These are phyloP conservation scores for Prunus yedoensis DNA, from an alignment of 331 rosid species.

Conservation along the genomic window DNA sequence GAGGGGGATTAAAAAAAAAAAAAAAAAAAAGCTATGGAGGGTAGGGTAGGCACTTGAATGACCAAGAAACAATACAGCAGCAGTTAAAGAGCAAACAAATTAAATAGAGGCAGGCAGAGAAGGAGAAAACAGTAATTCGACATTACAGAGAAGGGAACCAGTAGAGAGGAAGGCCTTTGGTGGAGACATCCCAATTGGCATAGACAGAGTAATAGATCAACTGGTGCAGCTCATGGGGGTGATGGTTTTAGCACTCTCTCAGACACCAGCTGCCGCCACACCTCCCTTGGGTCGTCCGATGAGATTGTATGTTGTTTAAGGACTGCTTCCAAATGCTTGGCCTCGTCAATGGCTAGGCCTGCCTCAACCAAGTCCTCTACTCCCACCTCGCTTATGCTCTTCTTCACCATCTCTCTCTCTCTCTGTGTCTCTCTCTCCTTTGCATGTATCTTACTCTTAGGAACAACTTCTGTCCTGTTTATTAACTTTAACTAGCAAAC, in stretches of 20 bases:
- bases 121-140: not conserved
- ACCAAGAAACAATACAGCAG: not conserved
- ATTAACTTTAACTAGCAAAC: no score
- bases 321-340: constrained; percentile 29
- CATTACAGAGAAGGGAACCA: constrained; percentile 79
- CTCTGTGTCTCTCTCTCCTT: no score
- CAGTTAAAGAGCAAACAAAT: not conserved
- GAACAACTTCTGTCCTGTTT: no score
- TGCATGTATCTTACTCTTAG: no score
- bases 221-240: constrained; percentile 61
- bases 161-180: constrained; percentile 57
- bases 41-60: not conserved
- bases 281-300: constrained; percentile 32
- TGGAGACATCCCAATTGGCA: constrained; percentile 33
- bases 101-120: not conserved
- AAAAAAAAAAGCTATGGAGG: not conserved
- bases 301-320: constrained; percentile 24
- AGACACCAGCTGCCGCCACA: constrained; percentile 59
- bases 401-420: constrained; percentile 37
- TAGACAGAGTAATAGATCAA: constrained; percentile 52
- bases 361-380: constrained; percentile 46
- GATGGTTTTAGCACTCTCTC: constrained; percentile 63
- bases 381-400: constrained; percentile 43
- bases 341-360: constrained; percentile 49
- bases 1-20: not conserved